Evolutionary conservation across 129 eudicot genomes (phyloP), one percentile per base, ranked within the genome.

Genomic region (Saussurea involucrata): DNA sequence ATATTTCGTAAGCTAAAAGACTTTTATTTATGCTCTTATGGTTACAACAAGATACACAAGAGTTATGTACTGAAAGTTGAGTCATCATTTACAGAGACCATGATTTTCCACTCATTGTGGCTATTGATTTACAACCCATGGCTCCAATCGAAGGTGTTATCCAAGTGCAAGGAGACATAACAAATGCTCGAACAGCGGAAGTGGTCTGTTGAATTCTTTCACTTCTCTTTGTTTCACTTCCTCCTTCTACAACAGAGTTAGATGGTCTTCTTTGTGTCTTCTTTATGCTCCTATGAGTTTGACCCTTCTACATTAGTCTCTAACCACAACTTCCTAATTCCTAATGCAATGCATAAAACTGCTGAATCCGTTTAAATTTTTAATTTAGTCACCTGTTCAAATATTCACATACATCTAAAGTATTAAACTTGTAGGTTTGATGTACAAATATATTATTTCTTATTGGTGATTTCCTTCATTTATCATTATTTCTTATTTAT

Each of bases 91-190:
- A 75, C 87, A 92, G 98, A 89, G 90, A 82, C 73, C 32, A 82
- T 32, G 91, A 93, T 81, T 87, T 81, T 71, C 97, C 99, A 31
- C 97, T 95, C 67, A 95, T 95, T 17, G 99, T 95, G 84, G 99
- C 99, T 68, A 92, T 95, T 69, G 99, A 95, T 83, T 89, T 95
- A 79, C 99, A 95, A 85, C 99, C 99, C 40, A 95, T 95, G 99
- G 97, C 97, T 76, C 99, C 99, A 42, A 95, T 95, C 63, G 96
- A 95, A 71, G 99, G 99, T 80, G 99, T 95, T 66, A 90, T 95
- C 44, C 96, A 95, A 90, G 99, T 95, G 66, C 99, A 95, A 82
- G 99, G 99, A 69, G 99, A 95, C 82, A 92, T 95, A 58, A 95
- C 97, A 61, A n/a, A n/a, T n/a, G n/a, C n/a, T n/a, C n/a, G n/a